These are phyloP conservation scores for Psidium guajava DNA, from an alignment of 345 rosid genomes.

Conservation along the genomic window DNA sequence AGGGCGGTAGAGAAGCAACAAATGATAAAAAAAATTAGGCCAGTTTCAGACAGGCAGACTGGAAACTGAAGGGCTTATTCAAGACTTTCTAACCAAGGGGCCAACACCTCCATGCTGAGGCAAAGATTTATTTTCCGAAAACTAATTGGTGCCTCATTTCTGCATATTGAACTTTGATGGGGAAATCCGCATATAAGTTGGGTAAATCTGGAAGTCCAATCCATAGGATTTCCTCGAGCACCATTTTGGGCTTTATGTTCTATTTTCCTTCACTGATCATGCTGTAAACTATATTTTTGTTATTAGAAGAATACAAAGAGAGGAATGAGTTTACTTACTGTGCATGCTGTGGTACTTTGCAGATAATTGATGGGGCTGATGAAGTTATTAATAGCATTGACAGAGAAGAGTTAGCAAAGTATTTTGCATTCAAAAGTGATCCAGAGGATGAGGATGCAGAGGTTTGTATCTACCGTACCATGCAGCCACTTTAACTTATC, in stretches of 20 bases:
- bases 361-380: slow-evolving; percentile 73
- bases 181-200: background rate
- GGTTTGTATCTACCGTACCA: slow-evolving; percentile 23
- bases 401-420: slow-evolving; percentile 64
- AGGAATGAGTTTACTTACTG: background rate
- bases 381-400: slow-evolving; percentile 71
- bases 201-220: background rate
- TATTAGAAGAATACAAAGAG: background rate
- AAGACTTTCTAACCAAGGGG: background rate
- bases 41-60: background rate
- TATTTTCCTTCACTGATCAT: background rate
- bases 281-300: background rate
- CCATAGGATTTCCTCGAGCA: background rate
- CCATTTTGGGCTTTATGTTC: background rate
- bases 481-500: background rate
- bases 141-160: background rate
- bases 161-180: background rate
- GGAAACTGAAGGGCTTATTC: background rate
- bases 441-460: slow-evolving; percentile 91
- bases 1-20: background rate
- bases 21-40: background rate
- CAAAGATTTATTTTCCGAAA: background rate
- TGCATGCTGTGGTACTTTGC: slow-evolving; percentile 5
- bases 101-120: background rate
- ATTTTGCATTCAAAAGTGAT: slow-evolving; percentile 56